Evolutionary conservation across 2,329 filamentous ascomycete species (phyloP).

Genomic region (Pochonia chlamydosporia): DNA sequence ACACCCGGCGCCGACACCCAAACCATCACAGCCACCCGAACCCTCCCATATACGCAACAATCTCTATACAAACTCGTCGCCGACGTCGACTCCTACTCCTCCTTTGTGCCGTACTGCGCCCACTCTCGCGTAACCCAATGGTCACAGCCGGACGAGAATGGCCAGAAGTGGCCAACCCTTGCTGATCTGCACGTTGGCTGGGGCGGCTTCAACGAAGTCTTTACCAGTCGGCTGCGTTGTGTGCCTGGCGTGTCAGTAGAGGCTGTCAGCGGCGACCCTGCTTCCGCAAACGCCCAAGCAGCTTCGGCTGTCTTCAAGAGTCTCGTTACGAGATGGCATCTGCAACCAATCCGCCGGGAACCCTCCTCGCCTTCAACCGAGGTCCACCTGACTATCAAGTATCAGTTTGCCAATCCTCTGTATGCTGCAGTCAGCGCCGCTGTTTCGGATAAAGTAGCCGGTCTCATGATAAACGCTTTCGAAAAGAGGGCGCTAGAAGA

Average conservation of each 20-base stretch:
- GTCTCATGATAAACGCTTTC: slow-evolving; percentile 89
- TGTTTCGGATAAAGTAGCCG: slow-evolving; percentile 77
- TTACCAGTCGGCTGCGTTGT: slow-evolving; percentile 75
- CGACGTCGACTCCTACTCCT: slow-evolving; percentile 76
- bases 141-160: slow-evolving; percentile 47
- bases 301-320: slow-evolving; percentile 56
- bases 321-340: slow-evolving; percentile 64
- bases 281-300: slow-evolving; percentile 35
- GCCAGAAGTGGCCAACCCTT: slow-evolving; percentile 59
- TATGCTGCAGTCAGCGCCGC: slow-evolving; percentile 77
- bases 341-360: slow-evolving; percentile 37
- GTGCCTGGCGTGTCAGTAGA: slow-evolving; percentile 68
- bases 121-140: slow-evolving; percentile 71
- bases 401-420: slow-evolving; percentile 82
- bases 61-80: slow-evolving; percentile 81
- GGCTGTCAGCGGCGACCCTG: slow-evolving; percentile 59
- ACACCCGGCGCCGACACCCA: slow-evolving; percentile 38
- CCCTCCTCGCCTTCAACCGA: slow-evolving; percentile 45
- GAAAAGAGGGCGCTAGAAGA: slow-evolving; percentile 65
- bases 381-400: slow-evolving; percentile 71
- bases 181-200: slow-evolving; percentile 82
- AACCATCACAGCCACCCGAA: slow-evolving; percentile 66
- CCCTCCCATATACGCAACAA: slow-evolving; percentile 65
- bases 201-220: slow-evolving; percentile 76
- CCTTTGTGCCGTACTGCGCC: slow-evolving; percentile 90